Evolutionary conservation across 2,329 filamentous ascomycete species (phyloP), one percentile per base, ranked within the genome.

Genomic region (Neonectria hederae): DNA sequence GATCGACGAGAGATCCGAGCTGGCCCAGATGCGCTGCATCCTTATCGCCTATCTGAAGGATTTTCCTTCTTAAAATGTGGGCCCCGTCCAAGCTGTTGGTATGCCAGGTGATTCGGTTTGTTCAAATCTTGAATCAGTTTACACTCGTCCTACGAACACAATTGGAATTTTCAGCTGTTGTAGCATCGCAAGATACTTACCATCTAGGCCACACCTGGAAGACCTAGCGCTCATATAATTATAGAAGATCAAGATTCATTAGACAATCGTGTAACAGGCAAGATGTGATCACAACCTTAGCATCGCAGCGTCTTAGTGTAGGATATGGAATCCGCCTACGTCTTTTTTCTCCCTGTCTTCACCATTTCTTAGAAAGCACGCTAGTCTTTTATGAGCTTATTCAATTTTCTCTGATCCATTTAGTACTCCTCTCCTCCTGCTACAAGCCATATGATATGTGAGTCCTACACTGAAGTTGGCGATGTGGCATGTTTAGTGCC

Each of bases 21-120:
- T 65, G 56, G 51, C 17, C 43, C 45, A 35, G 54, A 51, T 62
- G 64, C 32, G 56, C 35, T 63, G 42, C 26, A 9, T n/a, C 24
- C 40, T 49, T 65, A 62, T 67, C 66, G 59, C 54, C 43, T 52
- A 67, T 70, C 66, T 70, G 43, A 40, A 42, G 28, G 42, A 61
- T 32, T 45, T 32, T 45, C 5, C 28, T 9, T 28, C 28, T 7
- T 22, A 52, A 58, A 56, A 52, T 59, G 59, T 58, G 61, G 64
- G 49, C 66, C 43, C n/a, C 17, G n/a, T 24, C 35, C 22, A 45
- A 24, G 22, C 3, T 17, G 21, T 51, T 55, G 57, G 54, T 24
- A 49, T 49, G 51, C 11, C 11, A 35, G 14, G n/a, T 35, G 38
- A 45, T 22, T 13, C 7, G 14, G 35, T 35, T 26, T 49, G 22